Evolutionary conservation across 2,329 filamentous ascomycete genomes (phyloP), one percentile per base, ranked within the genome.

Genomic region (Cladosporium phlei): DNA sequence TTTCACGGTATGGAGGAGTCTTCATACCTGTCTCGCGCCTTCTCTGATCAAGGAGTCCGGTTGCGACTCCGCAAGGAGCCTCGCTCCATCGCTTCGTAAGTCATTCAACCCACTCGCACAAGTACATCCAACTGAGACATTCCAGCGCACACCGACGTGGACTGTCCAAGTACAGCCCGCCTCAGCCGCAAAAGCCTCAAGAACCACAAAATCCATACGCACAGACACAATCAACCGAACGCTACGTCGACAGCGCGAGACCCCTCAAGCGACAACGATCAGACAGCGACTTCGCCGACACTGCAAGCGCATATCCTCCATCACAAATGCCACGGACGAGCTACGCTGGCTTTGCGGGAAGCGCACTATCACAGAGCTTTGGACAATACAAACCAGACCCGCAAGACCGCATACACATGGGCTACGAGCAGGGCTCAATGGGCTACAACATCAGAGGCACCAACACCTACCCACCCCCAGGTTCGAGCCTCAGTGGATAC

Each of bases 21-120:
- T 2, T 93, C 88, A 0, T 81, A 83, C 55, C 69, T 95, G 33
- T 93, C 88, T 1, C 78, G 87, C 42, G 82, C 85, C 0, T 91
- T 95, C 65, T 86, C 85, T 53, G 88, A 95, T 58, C 88, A 95
- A 63, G 89, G 89, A 7, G 86, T 95, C 11, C 83, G 88, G 42
- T 71, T 95, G 24, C 78, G 88, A 43, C 75, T 95, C 37, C 80
- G 88, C 46, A 95, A 95, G 63, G 88, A 95, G 65, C 85, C 86
- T 34, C 76, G 86, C 19, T 47, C 45, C 11, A 47, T 47, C 37
- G 38, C 40, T 27, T 38, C 47, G 40, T 46, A 32, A 48, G 46
- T 44, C 14, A 20, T 19, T 20, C 8, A 20, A 17, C 10, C 22
- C 9, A 9, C 14, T 30, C 3, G 3, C 5, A 10, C 10, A 17